These are phyloP conservation scores for Neckera pumila DNA, from an alignment of 225 moss, liverwort and hornwort genomes.

Conservation along the genomic window DNA sequence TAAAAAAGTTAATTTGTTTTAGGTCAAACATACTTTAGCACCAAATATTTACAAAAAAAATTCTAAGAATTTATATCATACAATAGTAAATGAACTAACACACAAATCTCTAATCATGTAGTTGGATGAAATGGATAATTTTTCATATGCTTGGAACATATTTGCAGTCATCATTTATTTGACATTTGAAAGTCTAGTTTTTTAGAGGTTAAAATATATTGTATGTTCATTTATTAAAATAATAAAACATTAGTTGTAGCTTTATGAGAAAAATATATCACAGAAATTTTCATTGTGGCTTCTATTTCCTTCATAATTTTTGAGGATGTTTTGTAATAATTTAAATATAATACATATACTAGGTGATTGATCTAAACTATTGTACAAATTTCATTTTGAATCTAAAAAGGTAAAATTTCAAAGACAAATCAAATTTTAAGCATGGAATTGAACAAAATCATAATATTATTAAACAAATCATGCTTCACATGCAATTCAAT, in stretches of 20 bases:
- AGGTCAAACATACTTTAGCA: background rate
- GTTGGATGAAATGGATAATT: background rate
- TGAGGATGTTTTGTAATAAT: background rate
- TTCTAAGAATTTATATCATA: background rate
- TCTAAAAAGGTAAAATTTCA: too few relatives aligned
- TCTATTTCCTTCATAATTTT: background rate
- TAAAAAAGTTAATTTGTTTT: background rate
- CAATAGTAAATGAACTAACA: background rate
- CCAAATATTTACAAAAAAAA: background rate
- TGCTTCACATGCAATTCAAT: background rate
- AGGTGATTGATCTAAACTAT: background rate
- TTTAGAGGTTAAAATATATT: background rate
- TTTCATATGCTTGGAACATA: background rate
- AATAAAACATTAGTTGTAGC: fast-evolving
- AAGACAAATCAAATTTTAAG: background rate
- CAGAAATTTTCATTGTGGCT: too few relatives aligned
- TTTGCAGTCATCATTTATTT: background rate
- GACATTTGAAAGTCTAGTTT: background rate
- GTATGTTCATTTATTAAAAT: too few relatives aligned
- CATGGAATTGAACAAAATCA: background rate
- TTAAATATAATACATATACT: too few relatives aligned
- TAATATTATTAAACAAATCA: background rate
- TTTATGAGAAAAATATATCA: too few relatives aligned
- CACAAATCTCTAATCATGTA: background rate
- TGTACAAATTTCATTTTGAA: background rate